These are phyloP conservation scores for Yamadazyma mexicana DNA, from an alignment of 1,139 yeast species.

Conservation along the genomic window DNA sequence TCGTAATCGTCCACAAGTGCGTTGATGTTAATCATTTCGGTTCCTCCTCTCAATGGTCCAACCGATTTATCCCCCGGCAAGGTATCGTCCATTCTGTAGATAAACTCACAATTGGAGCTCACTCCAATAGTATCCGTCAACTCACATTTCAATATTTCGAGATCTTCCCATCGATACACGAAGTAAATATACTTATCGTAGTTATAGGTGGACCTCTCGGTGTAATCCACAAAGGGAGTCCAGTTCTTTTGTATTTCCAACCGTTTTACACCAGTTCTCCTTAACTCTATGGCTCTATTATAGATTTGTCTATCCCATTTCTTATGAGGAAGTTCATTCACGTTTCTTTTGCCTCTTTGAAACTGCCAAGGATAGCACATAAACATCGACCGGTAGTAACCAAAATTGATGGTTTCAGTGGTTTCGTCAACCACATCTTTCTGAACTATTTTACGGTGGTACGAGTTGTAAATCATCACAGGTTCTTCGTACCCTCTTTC, in stretches of 20 bases:
- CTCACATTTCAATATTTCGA: conserved; percentile 28
- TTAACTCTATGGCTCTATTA: conserved; percentile 28
- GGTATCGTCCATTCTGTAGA: conserved; percentile 21
- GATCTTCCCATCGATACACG: conserved; percentile 28
- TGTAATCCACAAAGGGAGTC: conserved; percentile 29
- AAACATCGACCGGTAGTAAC: conserved; percentile 30
- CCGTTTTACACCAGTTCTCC: conserved; percentile 17
- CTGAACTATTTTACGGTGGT: conserved; percentile 25
- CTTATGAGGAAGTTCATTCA: conserved; percentile 22
- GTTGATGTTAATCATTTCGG: conserved; percentile 25
- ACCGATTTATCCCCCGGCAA: conserved; percentile 18
- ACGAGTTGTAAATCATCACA: conserved; percentile 32
- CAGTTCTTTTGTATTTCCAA: conserved; percentile 28
- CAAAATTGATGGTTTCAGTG: conserved; percentile 18
- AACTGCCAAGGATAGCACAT: conserved; percentile 35
- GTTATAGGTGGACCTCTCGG: conserved; percentile 13
- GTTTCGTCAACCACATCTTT: conserved; percentile 16
- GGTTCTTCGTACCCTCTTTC: conserved; percentile 38
- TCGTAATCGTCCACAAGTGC: conserved; percentile 22
- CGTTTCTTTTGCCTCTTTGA: conserved; percentile 33
- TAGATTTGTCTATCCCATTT: conserved; percentile 20
- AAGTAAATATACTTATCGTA: conserved; percentile 24
- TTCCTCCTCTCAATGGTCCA: conserved; percentile 38
- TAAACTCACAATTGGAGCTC: conserved; percentile 30
- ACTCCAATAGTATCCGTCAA: conserved; percentile 19